Base-by-base conservation (phyloP, 1,284 basidiomycete genomes). In the Tylopilus sp. region DNA sequence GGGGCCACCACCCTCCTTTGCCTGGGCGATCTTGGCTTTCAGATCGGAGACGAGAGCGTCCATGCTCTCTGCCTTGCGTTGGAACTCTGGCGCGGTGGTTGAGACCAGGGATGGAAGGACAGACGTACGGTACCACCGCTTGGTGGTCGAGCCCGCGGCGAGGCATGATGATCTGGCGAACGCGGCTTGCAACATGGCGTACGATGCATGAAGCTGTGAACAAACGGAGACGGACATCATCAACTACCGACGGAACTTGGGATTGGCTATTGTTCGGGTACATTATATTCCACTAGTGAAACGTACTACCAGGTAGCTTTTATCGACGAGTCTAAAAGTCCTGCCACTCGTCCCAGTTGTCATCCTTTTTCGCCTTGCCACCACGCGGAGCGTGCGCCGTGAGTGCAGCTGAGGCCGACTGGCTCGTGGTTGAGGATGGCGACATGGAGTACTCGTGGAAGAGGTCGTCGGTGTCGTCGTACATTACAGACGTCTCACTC, bases 331-430 rank as follows among this genome's bases (percentile, higher is more conserved):
- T 53, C 73, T 76, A 88, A 61, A 88, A 88, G 62, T 85, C 83
- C 67, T 87, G 82, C 85, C 86, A 89, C 36, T 88, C 85, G 49
- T 78, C 83, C 82, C 85, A 87, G 38, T 79, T 78, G 51, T 76
- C 78, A 37, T 71, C 72, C 62, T 81, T 79, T 54, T 72, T 71
- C 36, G 59, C 58, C 44, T 64, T 61, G 9, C 56, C 56, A 17
- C 66, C 44, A 37, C 58, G 58, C 18, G 61, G 44, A 35, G 62
- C 49, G 54, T 26, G 55, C 18, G 60, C 52, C 9, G 40, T 8
- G 58, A 49, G 61, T 52, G 51, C 61, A 51, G 36, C 63, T 45
- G 48, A 51, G 44, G 44, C 56, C 33, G 44, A 64, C 40, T 28
- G 57, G 42, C 52, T 43, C 56, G 59, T 46, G 57, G 53, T 64